Evolutionary conservation across 1,139 yeast species (phyloP), one percentile per base, ranked within the genome.

Genomic region (Suhomyces coccinellae): DNA sequence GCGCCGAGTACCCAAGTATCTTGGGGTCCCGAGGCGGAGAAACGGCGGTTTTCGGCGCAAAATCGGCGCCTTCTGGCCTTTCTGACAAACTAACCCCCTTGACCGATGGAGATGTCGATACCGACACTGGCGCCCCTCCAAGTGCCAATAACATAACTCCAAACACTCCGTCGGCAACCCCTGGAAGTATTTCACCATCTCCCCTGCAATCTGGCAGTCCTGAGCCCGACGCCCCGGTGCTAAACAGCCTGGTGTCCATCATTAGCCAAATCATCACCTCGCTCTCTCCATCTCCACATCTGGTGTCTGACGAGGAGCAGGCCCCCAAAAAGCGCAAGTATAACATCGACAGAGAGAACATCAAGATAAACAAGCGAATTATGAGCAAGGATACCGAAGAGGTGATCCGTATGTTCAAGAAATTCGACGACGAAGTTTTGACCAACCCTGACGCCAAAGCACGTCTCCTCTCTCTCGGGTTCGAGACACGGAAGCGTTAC

Each of bases 341-440:
- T 45, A 44, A 45, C 29, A 44, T 49, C 30, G 52, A 53, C 41
- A 38, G 55, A 8, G 53, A 51, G 27, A 52, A 51, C 29, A 54
- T 54, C 47, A 54, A 53, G 35, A 54, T 54, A 38, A 54, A 54
- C 48, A 54, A 54, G 40, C 46, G 58, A 5, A 51, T 54, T 20
- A 54, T 54, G 58, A 51, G 56, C 44, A 52, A 49, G 24, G 58
- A 54, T 31, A 54, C 58, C 27, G 55, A 46, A 13, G 53, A 53
- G 16, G 58, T 54, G 26, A 50, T 54, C 24, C 45, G 49, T 9
- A 53, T 54, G 56, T 54, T 54, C 50, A 53, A 53, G 41, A 54
- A 53, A 43, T 54, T 54, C 41, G 58, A 54, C 38, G 52, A 52
- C 6, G 58, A 54, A 22, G 57, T 54, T n/a, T 45, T 54, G 36